Base-by-base conservation (phyloP, 108 stramenopile genomes). In the Schizochytrium sp. region DNA sequence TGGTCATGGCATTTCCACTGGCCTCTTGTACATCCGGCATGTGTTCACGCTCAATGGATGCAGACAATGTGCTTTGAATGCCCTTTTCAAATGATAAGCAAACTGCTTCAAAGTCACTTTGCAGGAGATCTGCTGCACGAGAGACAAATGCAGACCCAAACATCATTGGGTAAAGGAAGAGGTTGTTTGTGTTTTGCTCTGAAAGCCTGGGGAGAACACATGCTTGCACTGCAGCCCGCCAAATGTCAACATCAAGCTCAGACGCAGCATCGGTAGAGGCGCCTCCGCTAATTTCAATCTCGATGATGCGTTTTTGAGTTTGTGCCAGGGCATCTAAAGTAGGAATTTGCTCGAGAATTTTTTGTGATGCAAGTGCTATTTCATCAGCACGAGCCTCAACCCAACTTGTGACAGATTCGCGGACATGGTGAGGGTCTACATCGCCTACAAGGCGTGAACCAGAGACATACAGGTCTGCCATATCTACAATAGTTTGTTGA, bases 391-490 rank as follows among this genome's bases (percentile, higher is more conserved):
- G 12, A 7, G 64, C 64, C 64, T 69, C 42, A 7, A 69, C 64
- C 64, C 64, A 69, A 38, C 42, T 5, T 44, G 64, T 69, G 10
- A 69, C 64, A 44, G 64, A 7, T 69, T 15, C 5, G 5, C 28
- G 64, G 19, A 69, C 64, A 44, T 28, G 64, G 10, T 7, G 42
- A 8, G 15, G 64, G 64, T 69, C 64, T 5, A 69, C 64, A 8
- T 69, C 19, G 28, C 64, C 64, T 44, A 69, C 64, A 38, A 69
- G 28, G 12, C 64, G 64, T 44, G 3, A 69, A 8, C 64, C 64
- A 15, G 64, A 69, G 5, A 69, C 28, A 44, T 69, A 69, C 10
- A 69, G 64, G 64, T 69, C 64, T 69, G 64, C 64, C 64, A 69
- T 69, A 44, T 69, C 64, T 0, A 69, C 64, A 38, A 69, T 69